These are phyloP conservation scores for Ceratocystis cacaofunesta DNA, from an alignment of 2,329 filamentous ascomycete genomes.

Conservation along the genomic window DNA sequence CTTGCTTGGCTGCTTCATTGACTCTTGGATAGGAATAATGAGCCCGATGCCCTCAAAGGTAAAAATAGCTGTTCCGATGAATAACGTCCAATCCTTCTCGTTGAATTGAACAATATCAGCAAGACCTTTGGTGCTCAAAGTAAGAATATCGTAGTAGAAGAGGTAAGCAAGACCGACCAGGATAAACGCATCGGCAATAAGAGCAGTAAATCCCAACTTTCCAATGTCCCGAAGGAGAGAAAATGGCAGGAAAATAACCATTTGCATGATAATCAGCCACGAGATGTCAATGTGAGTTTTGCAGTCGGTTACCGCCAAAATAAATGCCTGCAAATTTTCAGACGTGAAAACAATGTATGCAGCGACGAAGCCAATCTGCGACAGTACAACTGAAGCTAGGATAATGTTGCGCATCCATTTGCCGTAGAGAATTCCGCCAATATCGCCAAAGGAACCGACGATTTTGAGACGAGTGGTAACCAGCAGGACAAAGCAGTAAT, in stretches of 20 bases:
- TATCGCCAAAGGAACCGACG: constrained; percentile 92
- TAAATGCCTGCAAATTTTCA: constrained; percentile 88
- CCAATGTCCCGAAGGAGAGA: constrained; percentile 92
- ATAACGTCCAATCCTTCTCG: constrained; percentile 80
- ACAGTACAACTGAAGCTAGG: constrained; percentile 81
- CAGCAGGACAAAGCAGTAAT: constrained; percentile 92
- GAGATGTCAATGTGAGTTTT: constrained; percentile 72
- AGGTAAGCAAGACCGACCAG: constrained; percentile 82
- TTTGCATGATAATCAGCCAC: constrained; percentile 83
- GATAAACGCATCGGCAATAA: constrained; percentile 90
- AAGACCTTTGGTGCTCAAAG: constrained; percentile 59
- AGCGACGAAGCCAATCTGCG: constrained; percentile 86
- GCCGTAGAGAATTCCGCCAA: constrained; percentile 83
- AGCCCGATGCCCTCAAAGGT: constrained; percentile 96
- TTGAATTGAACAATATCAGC: constrained; percentile 88
- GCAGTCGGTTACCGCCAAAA: constrained; percentile 81
- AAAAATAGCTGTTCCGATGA: constrained; percentile 97
- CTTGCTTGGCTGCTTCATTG: constrained; percentile 80
- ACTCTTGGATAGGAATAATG: constrained; percentile 95
- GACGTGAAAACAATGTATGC: constrained; percentile 96
- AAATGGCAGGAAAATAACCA: constrained; percentile 87
- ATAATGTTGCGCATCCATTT: constrained; percentile 81
- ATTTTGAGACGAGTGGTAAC: constrained; percentile 74
- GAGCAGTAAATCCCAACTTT: constrained; percentile 87
- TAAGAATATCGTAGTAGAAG: constrained; percentile 87